A percentile compares a stretch with the other conserved stretches of the same genome.
Evolutionary conservation across 257 asterid genomes (phyloP).

Genomic region (Ophiorrhiza pumila): DNA sequence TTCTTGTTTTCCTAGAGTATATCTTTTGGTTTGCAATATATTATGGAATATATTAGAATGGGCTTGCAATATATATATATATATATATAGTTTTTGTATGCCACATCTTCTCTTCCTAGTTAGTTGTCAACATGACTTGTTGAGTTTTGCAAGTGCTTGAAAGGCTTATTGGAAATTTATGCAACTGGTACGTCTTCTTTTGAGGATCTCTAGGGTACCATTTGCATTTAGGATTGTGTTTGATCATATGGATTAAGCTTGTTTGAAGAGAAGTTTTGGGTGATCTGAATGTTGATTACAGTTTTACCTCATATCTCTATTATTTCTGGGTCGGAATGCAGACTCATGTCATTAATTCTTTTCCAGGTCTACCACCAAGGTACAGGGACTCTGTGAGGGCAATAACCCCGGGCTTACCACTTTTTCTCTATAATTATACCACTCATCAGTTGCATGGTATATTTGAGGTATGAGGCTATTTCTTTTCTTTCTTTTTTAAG

Average conservation of each 20-base stretch:
- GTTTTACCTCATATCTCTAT: background rate
- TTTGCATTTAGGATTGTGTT: too few relatives aligned
- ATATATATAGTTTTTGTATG: background rate
- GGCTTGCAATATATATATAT: background rate
- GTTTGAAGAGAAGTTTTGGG: background rate
- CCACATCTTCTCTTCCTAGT: background rate
- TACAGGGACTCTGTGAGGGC: conserved; percentile 96
- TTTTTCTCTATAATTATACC: conserved; percentile 85
- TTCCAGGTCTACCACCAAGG: conserved; percentile 89
- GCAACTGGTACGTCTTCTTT: background rate
- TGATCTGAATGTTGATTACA: background rate
- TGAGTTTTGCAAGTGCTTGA: background rate
- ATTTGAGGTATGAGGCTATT: conserved; percentile 61
- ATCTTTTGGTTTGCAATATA: background rate
- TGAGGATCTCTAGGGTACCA: background rate
- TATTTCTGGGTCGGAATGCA: background rate
- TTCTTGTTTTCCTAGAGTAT: background rate
- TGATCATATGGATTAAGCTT: background rate
- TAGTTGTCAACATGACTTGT: background rate
- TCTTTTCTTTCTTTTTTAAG: background rate
- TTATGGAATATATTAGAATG: background rate
- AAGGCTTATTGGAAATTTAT: background rate
- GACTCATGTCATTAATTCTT: conserved; percentile 5
- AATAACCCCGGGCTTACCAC: conserved; percentile 90
- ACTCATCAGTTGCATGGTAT: conserved; percentile 97